Evolutionary conservation across 257 asterid genomes (phyloP), one percentile per base, ranked within the genome.

Genomic region (Cruciata laevipes): DNA sequence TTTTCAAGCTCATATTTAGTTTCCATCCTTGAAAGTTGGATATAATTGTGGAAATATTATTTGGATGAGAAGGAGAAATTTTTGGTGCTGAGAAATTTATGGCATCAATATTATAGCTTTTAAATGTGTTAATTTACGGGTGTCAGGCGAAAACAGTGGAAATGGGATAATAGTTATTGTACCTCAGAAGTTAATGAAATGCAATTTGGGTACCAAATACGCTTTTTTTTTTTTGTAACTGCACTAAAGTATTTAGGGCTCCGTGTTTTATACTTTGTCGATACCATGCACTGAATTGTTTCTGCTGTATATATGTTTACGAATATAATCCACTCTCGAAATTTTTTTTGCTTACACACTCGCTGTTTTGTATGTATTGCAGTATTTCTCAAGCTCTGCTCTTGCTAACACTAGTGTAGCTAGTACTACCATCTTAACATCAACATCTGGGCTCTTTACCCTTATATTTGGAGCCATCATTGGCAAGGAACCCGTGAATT

Each of bases 391-490:
- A 1, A 85, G 84, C 74, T 87, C 93, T 38, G 95, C 96, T 42
- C 76, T 89, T 75, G 96, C 93, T 0, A 83, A 87, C 62, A 89
- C 96, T 16, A 89, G 96, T 74, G 96, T 89, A 59, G 90, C 96
- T 14, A 89, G 89, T 77, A 85, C 95, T 18, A 87, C 96, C 1
- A 83, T 89, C 74, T 75, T 89, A 81, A 85, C 95, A 61, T 89
- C 96, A 8, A 89, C 95, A 21, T 84, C 96, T 4, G 92, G 87
- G 69, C 86, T 89, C 71, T 87, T 89, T 83, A 89, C 96, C 1
- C 96, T 89, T 66, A 33, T 89, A 69, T 85, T 87, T 63, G 96
- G 90, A 75, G 88, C 92, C 21, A 67, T 86, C 44, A 66, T 81
- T 10, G 89, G 95, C 42, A 78, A 79, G 53, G 92, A 89, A 58